Evolutionary conservation across 2,329 filamentous ascomycete species (phyloP).

Genomic region (Cytospora leucostoma): DNA sequence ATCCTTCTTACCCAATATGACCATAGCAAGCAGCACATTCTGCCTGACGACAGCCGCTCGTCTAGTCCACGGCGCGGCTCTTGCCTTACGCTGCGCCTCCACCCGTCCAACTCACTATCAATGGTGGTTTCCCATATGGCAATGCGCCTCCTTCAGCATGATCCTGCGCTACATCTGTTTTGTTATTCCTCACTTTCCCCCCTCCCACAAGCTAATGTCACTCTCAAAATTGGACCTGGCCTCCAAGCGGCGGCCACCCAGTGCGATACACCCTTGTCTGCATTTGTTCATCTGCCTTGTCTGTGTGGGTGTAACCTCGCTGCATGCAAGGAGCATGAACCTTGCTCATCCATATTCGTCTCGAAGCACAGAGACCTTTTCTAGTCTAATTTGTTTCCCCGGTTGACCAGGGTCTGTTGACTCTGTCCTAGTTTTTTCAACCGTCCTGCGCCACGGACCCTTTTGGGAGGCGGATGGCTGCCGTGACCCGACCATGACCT

Average conservation of each 20-base stretch:
- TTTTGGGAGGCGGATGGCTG: conserved; percentile 14
- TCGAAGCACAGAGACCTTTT: conserved; percentile 13
- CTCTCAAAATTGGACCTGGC: conserved; percentile 14
- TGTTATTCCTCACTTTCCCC: not conserved
- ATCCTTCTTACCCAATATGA: not conserved
- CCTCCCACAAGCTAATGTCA: conserved; percentile 15
- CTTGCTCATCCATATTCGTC: conserved; percentile 22
- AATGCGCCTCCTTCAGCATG: not conserved
- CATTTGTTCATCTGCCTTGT: conserved; percentile 14
- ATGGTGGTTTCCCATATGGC: conserved; percentile 1
- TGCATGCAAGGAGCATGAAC: conserved; percentile 26
- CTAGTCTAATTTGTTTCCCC: conserved; percentile 1
- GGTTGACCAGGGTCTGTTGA: conserved; percentile 16
- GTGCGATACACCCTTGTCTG: conserved; percentile 20
- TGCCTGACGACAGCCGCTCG: conserved; percentile 9
- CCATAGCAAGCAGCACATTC: not conserved
- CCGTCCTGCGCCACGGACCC: conserved; percentile 19
- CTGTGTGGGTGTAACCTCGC: conserved; percentile 19
- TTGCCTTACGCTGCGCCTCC: conserved; percentile 6
- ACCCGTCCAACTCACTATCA: not conserved
- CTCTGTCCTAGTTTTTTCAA: conserved; percentile 5
- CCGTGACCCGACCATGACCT: conserved; percentile 19
- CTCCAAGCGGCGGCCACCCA: conserved; percentile 22
- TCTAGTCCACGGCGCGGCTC: conserved; percentile 15
- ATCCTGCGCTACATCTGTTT: not conserved